Conservation (phyloP, 306 rosid genomes). For the Dalbergia cochinchinensis region DNA sequence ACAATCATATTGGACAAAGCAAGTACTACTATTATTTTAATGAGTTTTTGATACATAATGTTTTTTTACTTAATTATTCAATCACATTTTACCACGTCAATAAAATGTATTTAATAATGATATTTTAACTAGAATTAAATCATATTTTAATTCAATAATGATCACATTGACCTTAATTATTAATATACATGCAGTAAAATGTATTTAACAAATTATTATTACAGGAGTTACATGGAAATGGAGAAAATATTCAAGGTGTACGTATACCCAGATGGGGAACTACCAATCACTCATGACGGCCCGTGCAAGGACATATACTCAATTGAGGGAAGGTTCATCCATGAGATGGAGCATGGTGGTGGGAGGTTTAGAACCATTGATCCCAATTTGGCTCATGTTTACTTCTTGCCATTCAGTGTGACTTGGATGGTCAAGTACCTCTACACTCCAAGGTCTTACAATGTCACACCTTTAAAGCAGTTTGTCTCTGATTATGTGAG, state of each 20-base stretch:
- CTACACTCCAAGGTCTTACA: constrained; percentile 54
- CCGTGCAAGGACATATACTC: constrained; percentile 92
- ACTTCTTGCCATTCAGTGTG: constrained; percentile 86
- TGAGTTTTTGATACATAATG: no score
- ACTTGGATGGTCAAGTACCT: constrained; percentile 89
- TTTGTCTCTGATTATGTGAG: constrained; percentile 78
- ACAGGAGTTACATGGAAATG: constrained; percentile 89
- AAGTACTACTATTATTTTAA: not conserved
- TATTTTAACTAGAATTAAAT: no score
- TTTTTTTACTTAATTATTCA: no score
- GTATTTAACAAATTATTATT: not conserved
- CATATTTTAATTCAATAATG: not conserved
- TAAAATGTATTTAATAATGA: no score
- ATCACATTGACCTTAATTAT: not conserved
- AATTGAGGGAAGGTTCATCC: constrained; percentile 84
- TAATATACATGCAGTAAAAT: not conserved
- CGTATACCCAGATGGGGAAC: constrained; percentile 80
- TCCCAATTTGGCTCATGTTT: constrained; percentile 68
- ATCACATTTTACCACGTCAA: no score
- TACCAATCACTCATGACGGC: constrained; percentile 78
- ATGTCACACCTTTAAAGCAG: constrained; percentile 57
- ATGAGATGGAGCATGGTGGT: constrained; percentile 72
- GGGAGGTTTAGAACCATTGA: constrained; percentile 66
- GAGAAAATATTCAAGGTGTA: constrained; percentile 81
- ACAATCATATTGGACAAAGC: not conserved